Percentiles rank a stretch among this genome's conserved stretches.
Evolutionary conservation across 371 early-diverging fungal genomes (phyloP).

Genomic region (Umbelopsis sp.): DNA sequence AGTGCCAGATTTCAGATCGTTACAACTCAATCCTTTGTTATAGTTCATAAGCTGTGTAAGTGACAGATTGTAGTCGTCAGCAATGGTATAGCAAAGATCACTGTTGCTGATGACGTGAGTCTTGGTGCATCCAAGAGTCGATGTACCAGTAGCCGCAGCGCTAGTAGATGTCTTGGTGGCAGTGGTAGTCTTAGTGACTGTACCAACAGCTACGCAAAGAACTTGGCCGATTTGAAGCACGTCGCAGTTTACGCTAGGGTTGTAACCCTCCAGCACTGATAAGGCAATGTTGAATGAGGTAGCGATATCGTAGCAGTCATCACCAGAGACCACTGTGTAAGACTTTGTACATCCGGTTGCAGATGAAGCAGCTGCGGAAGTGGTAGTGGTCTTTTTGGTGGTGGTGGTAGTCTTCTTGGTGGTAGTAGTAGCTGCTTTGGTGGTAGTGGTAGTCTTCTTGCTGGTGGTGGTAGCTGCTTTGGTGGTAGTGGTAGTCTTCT

Average conservation of each 20-base stretch:
- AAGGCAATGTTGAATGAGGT: neutral
- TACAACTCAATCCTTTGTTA: conserved; percentile 10
- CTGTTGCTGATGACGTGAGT: conserved; percentile 3
- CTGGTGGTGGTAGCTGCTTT: conserved; percentile 3
- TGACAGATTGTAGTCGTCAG: neutral
- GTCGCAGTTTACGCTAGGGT: neutral
- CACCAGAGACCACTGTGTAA: neutral
- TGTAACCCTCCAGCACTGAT: neutral
- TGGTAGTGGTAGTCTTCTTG: neutral
- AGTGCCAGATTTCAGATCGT: neutral
- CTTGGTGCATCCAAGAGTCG: conserved; percentile 7
- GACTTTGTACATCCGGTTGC: neutral
- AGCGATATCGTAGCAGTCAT: neutral
- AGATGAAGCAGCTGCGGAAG: neutral
- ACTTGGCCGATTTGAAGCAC: neutral
- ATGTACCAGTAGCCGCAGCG: neutral
- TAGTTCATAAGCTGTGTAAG: neutral
- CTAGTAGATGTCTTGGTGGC: neutral
- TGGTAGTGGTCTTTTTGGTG: neutral
- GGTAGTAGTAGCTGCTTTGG: neutral
- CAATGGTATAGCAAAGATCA: conserved; percentile 7
- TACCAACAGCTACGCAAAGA: neutral
- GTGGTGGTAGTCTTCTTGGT: neutral
- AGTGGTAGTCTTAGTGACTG: neutral
- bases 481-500: neutral